Conservation (phyloP, 345 rosid genomes). For the Pugionium cornutum region DNA sequence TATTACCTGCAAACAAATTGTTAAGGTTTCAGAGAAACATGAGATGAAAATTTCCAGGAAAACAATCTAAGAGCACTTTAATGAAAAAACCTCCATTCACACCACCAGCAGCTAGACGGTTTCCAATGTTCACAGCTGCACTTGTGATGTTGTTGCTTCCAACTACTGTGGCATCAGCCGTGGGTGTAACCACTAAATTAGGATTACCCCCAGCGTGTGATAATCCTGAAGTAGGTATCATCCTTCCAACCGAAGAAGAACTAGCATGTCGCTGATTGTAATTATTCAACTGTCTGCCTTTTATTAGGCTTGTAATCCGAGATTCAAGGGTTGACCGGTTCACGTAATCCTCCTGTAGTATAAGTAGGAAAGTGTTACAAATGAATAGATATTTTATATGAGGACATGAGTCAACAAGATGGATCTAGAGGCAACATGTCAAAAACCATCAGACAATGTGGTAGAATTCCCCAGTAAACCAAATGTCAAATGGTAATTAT, state of each 20-base stretch:
- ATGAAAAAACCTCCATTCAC: conserved; percentile 53
- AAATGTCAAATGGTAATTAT: conserved; percentile 11
- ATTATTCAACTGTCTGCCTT: conserved; percentile 39
- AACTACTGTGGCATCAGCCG: conserved; percentile 59
- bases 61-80: conserved; percentile 51
- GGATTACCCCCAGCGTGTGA: conserved; percentile 55
- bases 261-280: conserved; percentile 57
- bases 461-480: conserved; percentile 15
- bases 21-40: conserved; percentile 22
- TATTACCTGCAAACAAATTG: conserved; percentile 52
- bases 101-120: conserved; percentile 52
- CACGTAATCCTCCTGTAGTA: conserved; percentile 77
- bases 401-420: conserved; percentile 28
- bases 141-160: conserved; percentile 54
- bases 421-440: conserved; percentile 11
- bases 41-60: conserved; percentile 20
- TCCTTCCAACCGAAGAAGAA: conserved; percentile 64
- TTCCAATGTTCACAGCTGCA: conserved; percentile 51
- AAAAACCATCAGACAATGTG: conserved; percentile 26
- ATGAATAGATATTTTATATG: not conserved
- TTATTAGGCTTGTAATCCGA: conserved; percentile 59
- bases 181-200: conserved; percentile 53
- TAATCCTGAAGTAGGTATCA: conserved; percentile 97
- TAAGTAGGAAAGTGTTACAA: conserved; percentile 29
- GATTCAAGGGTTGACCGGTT: conserved; percentile 66